Conservation (phyloP, 805 yeast species). For the Candida maesae region DNA sequence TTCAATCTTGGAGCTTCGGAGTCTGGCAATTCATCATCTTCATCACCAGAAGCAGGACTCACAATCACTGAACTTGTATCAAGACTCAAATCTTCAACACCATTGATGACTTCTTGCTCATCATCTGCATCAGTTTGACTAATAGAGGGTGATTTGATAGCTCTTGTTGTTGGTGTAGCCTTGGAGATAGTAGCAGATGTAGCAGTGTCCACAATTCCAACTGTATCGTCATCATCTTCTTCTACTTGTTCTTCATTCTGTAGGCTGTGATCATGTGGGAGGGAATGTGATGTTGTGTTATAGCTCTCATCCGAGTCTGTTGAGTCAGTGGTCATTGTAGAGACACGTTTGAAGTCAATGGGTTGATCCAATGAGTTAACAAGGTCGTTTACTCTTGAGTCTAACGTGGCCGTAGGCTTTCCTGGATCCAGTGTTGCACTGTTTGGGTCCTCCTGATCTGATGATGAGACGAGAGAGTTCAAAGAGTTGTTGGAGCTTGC, state of each 20-base stretch:
- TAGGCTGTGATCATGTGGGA: constrained; percentile 1
- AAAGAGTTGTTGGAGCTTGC: constrained; percentile 22
- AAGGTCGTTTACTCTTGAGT: constrained; percentile 18
- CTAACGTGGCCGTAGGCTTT: constrained; percentile 23
- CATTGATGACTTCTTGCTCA: neutral
- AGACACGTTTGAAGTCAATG: constrained; percentile 38
- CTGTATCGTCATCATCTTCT: constrained; percentile 10
- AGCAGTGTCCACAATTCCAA: constrained; percentile 16
- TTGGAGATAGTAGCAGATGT: constrained; percentile 18
- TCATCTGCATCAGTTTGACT: neutral
- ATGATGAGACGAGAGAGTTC: neutral
- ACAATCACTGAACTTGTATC: constrained; percentile 1
- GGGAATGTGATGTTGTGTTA: constrained; percentile 12
- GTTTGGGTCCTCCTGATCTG: constrained; percentile 1
- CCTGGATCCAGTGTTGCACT: constrained; percentile 46
- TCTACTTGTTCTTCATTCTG: neutral
- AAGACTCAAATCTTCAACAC: neutral
- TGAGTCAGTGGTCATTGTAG: constrained; percentile 31
- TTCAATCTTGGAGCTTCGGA: constrained; percentile 2
- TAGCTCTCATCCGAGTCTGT: constrained; percentile 15
- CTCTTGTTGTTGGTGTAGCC: constrained; percentile 18
- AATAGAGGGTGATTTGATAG: constrained; percentile 11
- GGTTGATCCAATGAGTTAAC: constrained; percentile 36
- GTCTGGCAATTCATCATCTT: too few relatives aligned
- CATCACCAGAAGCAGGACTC: neutral